phyloP scores from a whole-genome alignment of 2,329 filamentous ascomycete species.

The Monilinia polystroma region DNA sequence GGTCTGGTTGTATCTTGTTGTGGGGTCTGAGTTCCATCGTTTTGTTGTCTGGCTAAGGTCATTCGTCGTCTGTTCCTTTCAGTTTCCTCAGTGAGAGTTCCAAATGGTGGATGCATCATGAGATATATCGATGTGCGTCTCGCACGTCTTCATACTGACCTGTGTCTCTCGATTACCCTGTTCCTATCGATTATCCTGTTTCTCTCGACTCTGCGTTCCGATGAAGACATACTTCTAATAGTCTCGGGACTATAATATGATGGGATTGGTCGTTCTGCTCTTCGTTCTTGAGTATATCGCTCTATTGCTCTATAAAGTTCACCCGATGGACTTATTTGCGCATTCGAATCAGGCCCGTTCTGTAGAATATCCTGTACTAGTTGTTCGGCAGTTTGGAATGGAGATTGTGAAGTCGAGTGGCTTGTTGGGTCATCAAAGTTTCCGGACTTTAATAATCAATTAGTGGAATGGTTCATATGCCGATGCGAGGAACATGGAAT shows the following conservation, averaged over 20 bases:
- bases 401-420: slow-evolving; percentile 31
- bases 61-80: slow-evolving; percentile 20
- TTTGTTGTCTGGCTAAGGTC: too few species aligned
- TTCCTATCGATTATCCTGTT: neutral
- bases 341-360: slow-evolving; percentile 40
- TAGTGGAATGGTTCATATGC: slow-evolving; percentile 11
- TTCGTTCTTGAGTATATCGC: slow-evolving; percentile 19
- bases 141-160: slow-evolving; percentile 31
- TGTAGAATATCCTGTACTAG: slow-evolving; percentile 45
- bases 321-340: slow-evolving; percentile 45
- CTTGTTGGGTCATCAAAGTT: slow-evolving; percentile 35
- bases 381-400: slow-evolving; percentile 36
- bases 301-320: slow-evolving; percentile 48
- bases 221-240: slow-evolving; percentile 17
- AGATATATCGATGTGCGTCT: neutral
- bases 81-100: slow-evolving; percentile 19
- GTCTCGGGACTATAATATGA: slow-evolving; percentile 6
- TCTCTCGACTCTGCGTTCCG: slow-evolving; percentile 15
- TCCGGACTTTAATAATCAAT: slow-evolving; percentile 31
- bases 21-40: slow-evolving; percentile 23
- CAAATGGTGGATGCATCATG: slow-evolving; percentile 26
- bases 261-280: slow-evolving; percentile 3
- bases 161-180: neutral
- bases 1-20: slow-evolving; percentile 25
- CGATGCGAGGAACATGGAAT: slow-evolving; percentile 11